Evolutionary conservation across 768 basidiomycete genomes (phyloP).

Genomic region (Rhodocollybia butyracea): DNA sequence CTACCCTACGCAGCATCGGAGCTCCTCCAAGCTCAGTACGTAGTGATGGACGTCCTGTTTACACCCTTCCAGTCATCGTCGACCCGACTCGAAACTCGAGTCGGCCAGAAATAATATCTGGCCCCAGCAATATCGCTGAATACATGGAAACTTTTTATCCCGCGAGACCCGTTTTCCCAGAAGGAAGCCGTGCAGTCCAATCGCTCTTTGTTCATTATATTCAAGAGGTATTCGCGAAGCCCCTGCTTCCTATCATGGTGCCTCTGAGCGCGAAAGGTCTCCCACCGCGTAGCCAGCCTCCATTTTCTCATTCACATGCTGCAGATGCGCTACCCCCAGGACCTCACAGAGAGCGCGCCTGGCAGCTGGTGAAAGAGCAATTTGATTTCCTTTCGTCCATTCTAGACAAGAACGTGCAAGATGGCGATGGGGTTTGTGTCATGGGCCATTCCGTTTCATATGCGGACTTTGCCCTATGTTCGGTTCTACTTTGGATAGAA

Average conservation of each 20-base stretch:
- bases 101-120: conserved; percentile 52
- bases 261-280: conserved; percentile 63
- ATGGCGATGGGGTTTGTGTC: conserved; percentile 42
- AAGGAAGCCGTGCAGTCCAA: conserved; percentile 66
- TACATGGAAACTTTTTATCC: conserved; percentile 70
- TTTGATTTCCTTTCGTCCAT: conserved; percentile 42
- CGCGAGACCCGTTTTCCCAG: conserved; percentile 68
- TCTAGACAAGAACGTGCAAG: conserved; percentile 43
- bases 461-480: conserved; percentile 50
- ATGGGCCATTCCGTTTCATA: conserved; percentile 49
- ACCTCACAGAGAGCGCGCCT: conserved; percentile 40
- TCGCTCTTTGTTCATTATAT: conserved; percentile 69
- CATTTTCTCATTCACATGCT: conserved; percentile 31
- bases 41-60: conserved; percentile 58
- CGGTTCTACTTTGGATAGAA: conserved; percentile 48
- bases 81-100: conserved; percentile 49
- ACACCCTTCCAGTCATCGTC: conserved; percentile 67
- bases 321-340: conserved; percentile 14
- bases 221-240: conserved; percentile 63
- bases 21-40: conserved; percentile 55
- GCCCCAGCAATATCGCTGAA: conserved; percentile 62
- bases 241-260: conserved; percentile 66
- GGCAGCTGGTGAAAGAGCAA: conserved; percentile 41
- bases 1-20: conserved; percentile 51
- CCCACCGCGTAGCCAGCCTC: conserved; percentile 50